Conservation (phyloP, 352 stramenopile species). For the Phytophthora tubulina region DNA sequence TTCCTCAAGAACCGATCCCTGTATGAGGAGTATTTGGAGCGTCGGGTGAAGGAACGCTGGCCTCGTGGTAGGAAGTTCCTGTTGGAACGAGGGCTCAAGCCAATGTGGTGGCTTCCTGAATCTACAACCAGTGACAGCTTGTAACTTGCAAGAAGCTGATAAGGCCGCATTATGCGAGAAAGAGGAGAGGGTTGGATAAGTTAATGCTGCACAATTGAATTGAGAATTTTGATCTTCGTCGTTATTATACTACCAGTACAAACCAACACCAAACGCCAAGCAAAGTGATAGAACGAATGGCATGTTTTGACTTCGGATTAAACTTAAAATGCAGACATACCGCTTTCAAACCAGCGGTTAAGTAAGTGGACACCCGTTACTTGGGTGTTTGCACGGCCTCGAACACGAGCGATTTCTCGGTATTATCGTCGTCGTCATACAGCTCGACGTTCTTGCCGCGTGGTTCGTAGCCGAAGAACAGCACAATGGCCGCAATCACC, state of each 20-base stretch:
- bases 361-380: conserved; percentile 14
- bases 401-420: conserved; percentile 32
- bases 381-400: conserved; percentile 42
- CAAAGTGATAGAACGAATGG: conserved; percentile 16
- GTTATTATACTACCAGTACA: no score
- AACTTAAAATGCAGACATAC: conserved; percentile 30
- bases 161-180: background rate
- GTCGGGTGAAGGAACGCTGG: conserved; percentile 34
- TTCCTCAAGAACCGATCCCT: conserved; percentile 23
- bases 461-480: conserved; percentile 77
- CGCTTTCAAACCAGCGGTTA: conserved; percentile 27
- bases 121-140: background rate
- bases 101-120: conserved; percentile 34
- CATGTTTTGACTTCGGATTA: conserved; percentile 18
- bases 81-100: conserved; percentile 29
- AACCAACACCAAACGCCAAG: no score
- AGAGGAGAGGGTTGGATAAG: background rate
- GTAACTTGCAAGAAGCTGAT: background rate
- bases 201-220: background rate
- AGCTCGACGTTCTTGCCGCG: conserved; percentile 74
- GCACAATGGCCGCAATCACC: conserved; percentile 57
- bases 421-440: conserved; percentile 41
- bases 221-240: no score
- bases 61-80: conserved; percentile 41
- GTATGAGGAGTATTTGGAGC: conserved; percentile 39